phyloP scores from a whole-genome alignment of 805 yeast species.

The Zygosaccharomyces pseudorouxii region DNA sequence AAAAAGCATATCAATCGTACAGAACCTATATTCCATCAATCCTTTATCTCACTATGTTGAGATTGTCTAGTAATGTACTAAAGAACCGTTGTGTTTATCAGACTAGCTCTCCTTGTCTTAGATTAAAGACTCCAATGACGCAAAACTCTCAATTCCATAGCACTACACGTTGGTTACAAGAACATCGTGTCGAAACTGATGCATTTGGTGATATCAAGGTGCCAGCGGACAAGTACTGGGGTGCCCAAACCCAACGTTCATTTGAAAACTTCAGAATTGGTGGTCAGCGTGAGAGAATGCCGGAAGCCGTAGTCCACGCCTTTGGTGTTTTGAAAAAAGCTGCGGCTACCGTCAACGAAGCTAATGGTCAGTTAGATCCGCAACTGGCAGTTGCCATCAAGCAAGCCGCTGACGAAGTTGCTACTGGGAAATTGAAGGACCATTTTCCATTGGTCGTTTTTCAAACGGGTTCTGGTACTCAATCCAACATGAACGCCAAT shows the following conservation, averaged over 20 bases:
- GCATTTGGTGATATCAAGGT: constrained; percentile 97
- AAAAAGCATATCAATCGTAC: background rate
- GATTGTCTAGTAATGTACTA: constrained; percentile 8
- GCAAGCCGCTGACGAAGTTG: constrained; percentile 92
- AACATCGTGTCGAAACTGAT: constrained; percentile 73
- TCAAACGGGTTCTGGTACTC: constrained; percentile 99
- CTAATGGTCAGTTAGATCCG: constrained; percentile 78
- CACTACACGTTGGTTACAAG: constrained; percentile 6
- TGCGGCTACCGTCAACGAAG: constrained; percentile 84
- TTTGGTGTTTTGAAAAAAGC: constrained; percentile 94
- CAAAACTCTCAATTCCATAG: constrained; percentile 6
- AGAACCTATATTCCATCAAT: background rate
- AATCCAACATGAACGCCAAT: constrained; percentile 97
- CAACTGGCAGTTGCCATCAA: constrained; percentile 79
- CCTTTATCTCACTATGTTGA: constrained; percentile 6
- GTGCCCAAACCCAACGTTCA: constrained; percentile 97
- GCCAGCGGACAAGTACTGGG: constrained; percentile 85
- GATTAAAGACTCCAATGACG: constrained; percentile 4
- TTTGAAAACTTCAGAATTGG: constrained; percentile 93
- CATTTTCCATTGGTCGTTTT: constrained; percentile 98
- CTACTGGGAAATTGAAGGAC: constrained; percentile 83
- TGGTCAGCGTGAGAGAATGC: constrained; percentile 85
- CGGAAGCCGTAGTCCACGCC: constrained; percentile 83
- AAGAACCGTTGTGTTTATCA: constrained; percentile 5
- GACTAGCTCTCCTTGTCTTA: background rate